A percentile compares a stretch with the other conserved stretches of the same genome.
These are phyloP conservation scores for Pythium phragmiticola DNA, from an alignment of 352 stramenopile genomes.

Conservation along the genomic window DNA sequence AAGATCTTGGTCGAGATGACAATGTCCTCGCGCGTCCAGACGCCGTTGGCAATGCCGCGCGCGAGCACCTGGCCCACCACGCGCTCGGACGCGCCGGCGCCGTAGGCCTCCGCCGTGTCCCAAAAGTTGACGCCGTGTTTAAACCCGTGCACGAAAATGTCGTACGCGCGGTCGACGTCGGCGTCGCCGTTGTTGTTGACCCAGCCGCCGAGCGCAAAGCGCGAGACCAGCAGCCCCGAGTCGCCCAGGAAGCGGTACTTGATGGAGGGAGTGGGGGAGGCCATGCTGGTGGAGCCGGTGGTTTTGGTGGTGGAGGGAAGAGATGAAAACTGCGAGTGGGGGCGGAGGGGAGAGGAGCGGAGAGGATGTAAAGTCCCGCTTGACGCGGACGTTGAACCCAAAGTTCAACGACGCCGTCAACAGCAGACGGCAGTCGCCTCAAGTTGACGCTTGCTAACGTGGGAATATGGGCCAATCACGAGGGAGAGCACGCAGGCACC, in stretches of 20 bases:
- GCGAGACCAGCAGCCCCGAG: slow-evolving; percentile 28
- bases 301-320: background rate
- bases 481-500: too few relatives aligned
- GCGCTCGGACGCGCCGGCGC: slow-evolving; percentile 31
- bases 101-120: slow-evolving; percentile 49
- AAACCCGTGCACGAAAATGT: slow-evolving; percentile 15
- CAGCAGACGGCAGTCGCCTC: too few relatives aligned
- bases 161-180: slow-evolving; percentile 13
- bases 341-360: background rate
- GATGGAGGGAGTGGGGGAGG: slow-evolving; percentile 1
- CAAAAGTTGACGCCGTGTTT: slow-evolving; percentile 56
- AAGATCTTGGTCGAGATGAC: slow-evolving; percentile 71
- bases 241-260: slow-evolving; percentile 34
- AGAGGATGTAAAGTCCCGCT: background rate
- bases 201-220: slow-evolving; percentile 17
- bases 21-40: slow-evolving; percentile 46
- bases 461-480: too few relatives aligned
- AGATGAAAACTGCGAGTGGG: background rate
- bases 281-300: background rate
- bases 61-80: slow-evolving; percentile 35
- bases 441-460: too few relatives aligned
- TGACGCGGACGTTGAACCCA: too few relatives aligned
- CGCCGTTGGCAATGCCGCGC: slow-evolving; percentile 26
- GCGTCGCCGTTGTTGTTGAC: slow-evolving; percentile 14
- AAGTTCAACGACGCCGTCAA: too few relatives aligned